These are phyloP conservation scores for Fulvia fulva DNA, from an alignment of 2,329 filamentous ascomycete species.

Conservation along the genomic window DNA sequence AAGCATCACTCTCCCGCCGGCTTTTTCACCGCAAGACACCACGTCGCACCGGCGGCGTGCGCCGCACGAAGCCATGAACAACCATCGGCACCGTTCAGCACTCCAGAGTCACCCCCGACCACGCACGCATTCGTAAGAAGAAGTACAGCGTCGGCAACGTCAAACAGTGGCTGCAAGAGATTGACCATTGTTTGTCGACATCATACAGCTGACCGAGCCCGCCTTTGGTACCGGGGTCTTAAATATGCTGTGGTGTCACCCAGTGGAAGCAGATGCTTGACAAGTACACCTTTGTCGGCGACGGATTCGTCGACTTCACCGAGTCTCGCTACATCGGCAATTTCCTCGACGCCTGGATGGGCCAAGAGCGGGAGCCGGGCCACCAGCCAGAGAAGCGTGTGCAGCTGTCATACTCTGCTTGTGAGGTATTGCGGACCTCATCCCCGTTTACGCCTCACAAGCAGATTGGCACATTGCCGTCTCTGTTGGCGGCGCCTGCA, in stretches of 20 bases:
- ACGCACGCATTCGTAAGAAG: no score
- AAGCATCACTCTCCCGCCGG: background rate
- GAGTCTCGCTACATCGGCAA: slow-evolving; percentile 66
- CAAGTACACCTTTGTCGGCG: background rate
- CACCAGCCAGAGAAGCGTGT: slow-evolving; percentile 64
- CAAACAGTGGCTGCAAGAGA: background rate
- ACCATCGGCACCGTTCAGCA: slow-evolving; percentile 58
- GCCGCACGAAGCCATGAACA: slow-evolving; percentile 26
- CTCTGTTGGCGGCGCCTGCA: no score
- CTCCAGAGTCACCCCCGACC: slow-evolving; percentile 62
- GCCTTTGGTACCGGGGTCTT: background rate
- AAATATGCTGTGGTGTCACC: background rate
- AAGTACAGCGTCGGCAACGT: background rate
- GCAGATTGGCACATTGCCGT: no score
- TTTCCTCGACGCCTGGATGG: slow-evolving; percentile 53
- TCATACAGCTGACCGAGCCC: background rate
- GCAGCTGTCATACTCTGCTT: slow-evolving; percentile 89
- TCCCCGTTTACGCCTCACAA: no score
- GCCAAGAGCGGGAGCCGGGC: slow-evolving; percentile 62
- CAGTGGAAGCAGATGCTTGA: background rate
- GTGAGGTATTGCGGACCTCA: no score
- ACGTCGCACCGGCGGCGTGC: slow-evolving; percentile 2
- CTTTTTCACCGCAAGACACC: slow-evolving; percentile 1
- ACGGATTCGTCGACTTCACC: background rate
- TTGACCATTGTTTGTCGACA: background rate